Conservation (phyloP, 179 eudicot species). For the Vitellaria paradoxa region DNA sequence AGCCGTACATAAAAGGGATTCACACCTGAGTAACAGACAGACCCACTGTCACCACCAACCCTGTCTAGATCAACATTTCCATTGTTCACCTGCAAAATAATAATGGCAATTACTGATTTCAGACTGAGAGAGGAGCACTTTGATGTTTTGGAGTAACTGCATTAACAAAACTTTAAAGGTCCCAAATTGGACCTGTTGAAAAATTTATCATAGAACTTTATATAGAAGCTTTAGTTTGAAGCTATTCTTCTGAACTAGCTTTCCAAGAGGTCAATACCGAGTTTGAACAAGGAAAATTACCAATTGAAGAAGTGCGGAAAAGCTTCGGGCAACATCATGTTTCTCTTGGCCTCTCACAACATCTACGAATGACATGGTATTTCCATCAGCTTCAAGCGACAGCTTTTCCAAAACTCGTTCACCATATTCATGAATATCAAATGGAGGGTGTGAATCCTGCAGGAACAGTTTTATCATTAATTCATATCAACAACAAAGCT, state of each 20-base stretch:
- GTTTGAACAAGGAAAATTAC: slow-evolving; percentile 32
- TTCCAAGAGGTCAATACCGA: background rate
- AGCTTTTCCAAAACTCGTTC: slow-evolving; percentile 62
- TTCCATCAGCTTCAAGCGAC: slow-evolving; percentile 38
- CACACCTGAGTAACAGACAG: slow-evolving; percentile 54
- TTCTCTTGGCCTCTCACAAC: slow-evolving; percentile 75
- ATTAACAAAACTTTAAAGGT: background rate
- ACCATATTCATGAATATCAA: slow-evolving; percentile 87
- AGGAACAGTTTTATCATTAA: slow-evolving; percentile 3
- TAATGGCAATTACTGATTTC: background rate
- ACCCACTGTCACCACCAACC: slow-evolving; percentile 28
- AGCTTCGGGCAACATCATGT: slow-evolving; percentile 84
- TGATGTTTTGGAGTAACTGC: background rate
- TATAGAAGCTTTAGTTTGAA: background rate
- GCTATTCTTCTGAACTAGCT: background rate
- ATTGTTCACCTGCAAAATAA: slow-evolving; percentile 60
- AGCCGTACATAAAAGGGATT: slow-evolving; percentile 65
- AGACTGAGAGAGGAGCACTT: background rate
- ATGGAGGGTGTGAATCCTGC: slow-evolving; percentile 84
- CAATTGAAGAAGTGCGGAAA: slow-evolving; percentile 91
- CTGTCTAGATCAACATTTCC: slow-evolving; percentile 64
- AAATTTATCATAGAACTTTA: background rate
- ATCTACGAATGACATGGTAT: slow-evolving; percentile 53
- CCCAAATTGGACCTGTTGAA: background rate
- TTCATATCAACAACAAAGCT: slow-evolving; percentile 1